Percentiles rank a stretch among this genome's conserved stretches.
These are phyloP conservation scores for Allantophomopsis cytisporea DNA, from an alignment of 2,329 filamentous ascomycete genomes.

Conservation along the genomic window DNA sequence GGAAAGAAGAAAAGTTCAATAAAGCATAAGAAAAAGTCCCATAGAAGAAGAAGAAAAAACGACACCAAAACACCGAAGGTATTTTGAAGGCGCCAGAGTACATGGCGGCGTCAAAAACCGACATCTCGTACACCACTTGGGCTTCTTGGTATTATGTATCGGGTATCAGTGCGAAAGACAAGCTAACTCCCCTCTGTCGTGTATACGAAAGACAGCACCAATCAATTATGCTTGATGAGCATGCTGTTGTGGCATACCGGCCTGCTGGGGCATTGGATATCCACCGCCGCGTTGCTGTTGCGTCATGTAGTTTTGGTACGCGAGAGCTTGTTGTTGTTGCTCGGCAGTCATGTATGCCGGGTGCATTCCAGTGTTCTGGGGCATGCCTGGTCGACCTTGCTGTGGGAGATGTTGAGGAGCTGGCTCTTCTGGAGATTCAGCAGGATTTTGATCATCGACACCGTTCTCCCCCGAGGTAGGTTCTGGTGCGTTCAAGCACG, in stretches of 20 bases:
- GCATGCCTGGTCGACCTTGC: slow-evolving; percentile 47
- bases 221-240: slow-evolving; percentile 58
- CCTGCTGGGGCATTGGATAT: slow-evolving; percentile 67
- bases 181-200: slow-evolving; percentile 11
- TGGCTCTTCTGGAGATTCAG: slow-evolving; percentile 87
- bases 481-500: slow-evolving; percentile 92
- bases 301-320: slow-evolving; percentile 72
- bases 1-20: not conserved
- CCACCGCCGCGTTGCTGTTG: slow-evolving; percentile 54
- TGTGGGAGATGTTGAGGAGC: slow-evolving; percentile 60
- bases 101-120: no score
- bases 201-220: slow-evolving; percentile 6
- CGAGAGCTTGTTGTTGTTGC: slow-evolving; percentile 59
- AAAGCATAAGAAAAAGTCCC: not conserved
- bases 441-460: slow-evolving; percentile 60
- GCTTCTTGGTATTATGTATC: slow-evolving; percentile 31
- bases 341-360: slow-evolving; percentile 51
- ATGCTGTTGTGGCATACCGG: slow-evolving; percentile 69
- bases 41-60: not conserved
- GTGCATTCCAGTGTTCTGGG: slow-evolving; percentile 48
- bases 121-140: slow-evolving; percentile 3
- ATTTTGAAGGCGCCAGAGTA: no score
- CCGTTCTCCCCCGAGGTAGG: slow-evolving; percentile 73
- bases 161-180: slow-evolving; percentile 38
- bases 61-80: no score